Conservation (phyloP, 1,284 basidiomycete species). For the Marasmius oreades region DNA sequence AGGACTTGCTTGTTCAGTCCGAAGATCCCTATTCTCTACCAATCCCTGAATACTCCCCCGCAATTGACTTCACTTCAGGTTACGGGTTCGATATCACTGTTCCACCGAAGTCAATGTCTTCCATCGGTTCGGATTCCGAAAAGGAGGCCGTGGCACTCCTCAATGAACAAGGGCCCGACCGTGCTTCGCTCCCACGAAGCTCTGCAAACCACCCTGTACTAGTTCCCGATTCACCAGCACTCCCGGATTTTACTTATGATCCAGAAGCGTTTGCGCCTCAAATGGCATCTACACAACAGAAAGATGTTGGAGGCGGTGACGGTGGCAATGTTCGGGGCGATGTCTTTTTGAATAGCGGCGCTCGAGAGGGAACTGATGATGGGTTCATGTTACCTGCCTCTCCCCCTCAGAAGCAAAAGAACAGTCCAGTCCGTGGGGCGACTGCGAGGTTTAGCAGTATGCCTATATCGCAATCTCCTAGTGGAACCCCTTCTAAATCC, state of each 20-base stretch:
- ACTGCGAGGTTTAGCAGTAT: conserved; percentile 4
- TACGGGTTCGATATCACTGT: background rate
- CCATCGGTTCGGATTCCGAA: background rate
- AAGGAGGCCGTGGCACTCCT: too few species aligned
- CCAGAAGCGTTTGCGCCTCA: conserved; percentile 9
- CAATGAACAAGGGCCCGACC: too few species aligned
- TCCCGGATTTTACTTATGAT: conserved; percentile 13
- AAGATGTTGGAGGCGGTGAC: background rate
- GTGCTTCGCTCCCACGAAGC: background rate
- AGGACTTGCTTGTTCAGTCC: background rate
- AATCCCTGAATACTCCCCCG: background rate
- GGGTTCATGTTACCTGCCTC: background rate
- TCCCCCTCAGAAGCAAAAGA: background rate
- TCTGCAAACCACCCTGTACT: background rate
- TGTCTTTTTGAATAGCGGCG: background rate
- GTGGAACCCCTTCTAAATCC: background rate
- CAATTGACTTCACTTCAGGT: background rate
- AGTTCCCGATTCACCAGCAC: background rate
- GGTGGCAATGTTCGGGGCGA: background rate
- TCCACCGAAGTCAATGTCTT: background rate
- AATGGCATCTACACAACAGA: conserved; percentile 7
- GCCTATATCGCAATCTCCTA: background rate
- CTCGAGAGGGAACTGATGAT: background rate
- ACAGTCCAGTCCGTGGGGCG: background rate
- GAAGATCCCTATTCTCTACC: background rate